Conservation (phyloP, 495 filamentous ascomycete species). For the Hypoxylon intermedium region DNA sequence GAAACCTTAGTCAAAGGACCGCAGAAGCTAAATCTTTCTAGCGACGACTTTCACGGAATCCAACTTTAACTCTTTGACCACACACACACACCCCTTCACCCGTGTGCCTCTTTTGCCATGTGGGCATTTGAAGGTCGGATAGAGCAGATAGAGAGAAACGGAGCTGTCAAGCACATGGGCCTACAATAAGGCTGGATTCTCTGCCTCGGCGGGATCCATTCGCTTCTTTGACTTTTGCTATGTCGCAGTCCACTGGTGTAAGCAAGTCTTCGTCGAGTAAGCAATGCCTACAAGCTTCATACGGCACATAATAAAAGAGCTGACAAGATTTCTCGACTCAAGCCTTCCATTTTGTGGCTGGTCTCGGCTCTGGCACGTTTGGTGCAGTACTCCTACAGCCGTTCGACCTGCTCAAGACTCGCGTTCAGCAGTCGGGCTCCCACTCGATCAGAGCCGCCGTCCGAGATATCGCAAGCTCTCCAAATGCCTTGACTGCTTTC, state of each 20-base stretch:
- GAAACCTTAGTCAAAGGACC: too few relatives aligned
- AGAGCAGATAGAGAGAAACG: constrained; percentile 13
- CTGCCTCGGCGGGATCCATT: constrained; percentile 25
- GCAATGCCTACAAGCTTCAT: not conserved
- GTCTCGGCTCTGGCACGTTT: constrained; percentile 83
- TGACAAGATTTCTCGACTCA: constrained; percentile 9
- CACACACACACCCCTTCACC: not conserved
- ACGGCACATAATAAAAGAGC: too few relatives aligned
- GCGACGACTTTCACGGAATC: too few relatives aligned
- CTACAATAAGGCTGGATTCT: constrained; percentile 21
- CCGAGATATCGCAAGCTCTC: constrained; percentile 68
- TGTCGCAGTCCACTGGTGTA: constrained; percentile 34
- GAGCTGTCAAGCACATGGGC: constrained; percentile 21
- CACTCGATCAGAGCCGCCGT: constrained; percentile 73
- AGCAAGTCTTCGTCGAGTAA: constrained; percentile 41
- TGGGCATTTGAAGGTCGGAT: constrained; percentile 15
- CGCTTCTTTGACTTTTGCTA: constrained; percentile 19
- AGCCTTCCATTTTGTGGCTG: constrained; percentile 87
- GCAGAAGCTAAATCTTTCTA: too few relatives aligned
- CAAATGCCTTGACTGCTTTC: constrained; percentile 67
- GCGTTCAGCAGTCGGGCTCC: constrained; percentile 79
- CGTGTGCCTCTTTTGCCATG: constrained; percentile 6
- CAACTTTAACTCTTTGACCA: not conserved
- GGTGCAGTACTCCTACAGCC: constrained; percentile 92
- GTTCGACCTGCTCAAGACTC: constrained; percentile 95